These are phyloP conservation scores for Candolleomyces efflorescens DNA, from an alignment of 768 basidiomycete genomes.

Conservation along the genomic window DNA sequence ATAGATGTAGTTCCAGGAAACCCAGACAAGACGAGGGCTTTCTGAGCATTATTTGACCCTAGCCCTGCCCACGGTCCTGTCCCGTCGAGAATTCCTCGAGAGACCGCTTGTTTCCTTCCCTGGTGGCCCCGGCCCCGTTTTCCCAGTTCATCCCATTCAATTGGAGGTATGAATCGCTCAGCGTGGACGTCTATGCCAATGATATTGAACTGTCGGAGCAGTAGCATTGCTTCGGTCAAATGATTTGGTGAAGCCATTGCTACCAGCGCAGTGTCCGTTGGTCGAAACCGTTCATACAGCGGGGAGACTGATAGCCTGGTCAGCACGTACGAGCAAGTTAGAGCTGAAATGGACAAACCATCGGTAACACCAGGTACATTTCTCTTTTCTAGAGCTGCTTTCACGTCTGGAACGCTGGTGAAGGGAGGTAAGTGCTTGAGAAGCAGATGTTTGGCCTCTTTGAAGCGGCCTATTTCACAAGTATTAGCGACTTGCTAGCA, in stretches of 20 bases:
- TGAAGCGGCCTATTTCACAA: constrained; percentile 11
- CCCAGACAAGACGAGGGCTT: constrained; percentile 15
- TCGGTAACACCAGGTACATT: constrained; percentile 44
- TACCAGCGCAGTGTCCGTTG: constrained; percentile 56
- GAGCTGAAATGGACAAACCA: constrained; percentile 24
- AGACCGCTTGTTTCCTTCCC: constrained; percentile 24
- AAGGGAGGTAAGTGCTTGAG: constrained; percentile 48
- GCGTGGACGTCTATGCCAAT: constrained; percentile 41
- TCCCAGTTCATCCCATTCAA: constrained; percentile 8
- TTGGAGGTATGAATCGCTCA: constrained; percentile 16
- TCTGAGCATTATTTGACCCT: constrained; percentile 40
- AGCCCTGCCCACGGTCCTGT: constrained; percentile 53
- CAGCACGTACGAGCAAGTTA: neutral
- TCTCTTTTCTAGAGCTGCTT: constrained; percentile 36
- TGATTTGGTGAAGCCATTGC: constrained; percentile 47
- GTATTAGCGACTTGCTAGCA: neutral
- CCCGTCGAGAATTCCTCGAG: constrained; percentile 23
- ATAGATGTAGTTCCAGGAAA: constrained; percentile 6
- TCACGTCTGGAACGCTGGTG: constrained; percentile 53
- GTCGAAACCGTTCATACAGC: constrained; percentile 56
- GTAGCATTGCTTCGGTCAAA: constrained; percentile 34
- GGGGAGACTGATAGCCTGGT: constrained; percentile 42
- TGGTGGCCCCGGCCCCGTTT: constrained; percentile 22
- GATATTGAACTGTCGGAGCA: constrained; percentile 40
- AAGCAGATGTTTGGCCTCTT: constrained; percentile 37